A percentile compares a stretch with the other conserved stretches of the same genome.
Conservation (phyloP, 2,329 filamentous ascomycete genomes). For the Alternaria sp. region DNA sequence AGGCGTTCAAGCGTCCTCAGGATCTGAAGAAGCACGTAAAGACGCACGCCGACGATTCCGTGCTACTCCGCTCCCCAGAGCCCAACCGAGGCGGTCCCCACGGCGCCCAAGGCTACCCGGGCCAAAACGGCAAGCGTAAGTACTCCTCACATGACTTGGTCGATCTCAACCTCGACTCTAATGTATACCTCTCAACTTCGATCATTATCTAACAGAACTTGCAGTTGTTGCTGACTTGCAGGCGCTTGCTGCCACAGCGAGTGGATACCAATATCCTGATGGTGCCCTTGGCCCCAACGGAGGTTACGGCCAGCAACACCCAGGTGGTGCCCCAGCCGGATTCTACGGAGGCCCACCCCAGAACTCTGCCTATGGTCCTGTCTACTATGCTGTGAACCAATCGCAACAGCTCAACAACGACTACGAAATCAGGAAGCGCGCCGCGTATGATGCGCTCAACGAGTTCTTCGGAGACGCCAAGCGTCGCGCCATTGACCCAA, state of each 20-base stretch:
- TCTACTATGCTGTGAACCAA: conserved; percentile 77
- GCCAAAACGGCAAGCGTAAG: conserved; percentile 51
- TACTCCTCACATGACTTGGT: conserved; percentile 13
- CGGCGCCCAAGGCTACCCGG: conserved; percentile 44
- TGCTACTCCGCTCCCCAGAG: conserved; percentile 70
- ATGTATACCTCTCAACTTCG: conserved; percentile 18
- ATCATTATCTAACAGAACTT: conserved; percentile 43
- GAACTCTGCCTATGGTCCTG: conserved; percentile 66
- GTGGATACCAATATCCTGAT: conserved; percentile 57
- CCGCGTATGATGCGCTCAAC: conserved; percentile 82
- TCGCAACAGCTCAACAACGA: conserved; percentile 71
- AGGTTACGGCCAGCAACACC: conserved; percentile 59
- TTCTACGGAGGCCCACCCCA: conserved; percentile 63
- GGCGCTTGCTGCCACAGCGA: conserved; percentile 57
- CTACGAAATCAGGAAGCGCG: conserved; percentile 78
- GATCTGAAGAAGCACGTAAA: conserved; percentile 99
- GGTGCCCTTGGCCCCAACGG: conserved; percentile 44
- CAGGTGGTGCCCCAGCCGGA: conserved; percentile 53
- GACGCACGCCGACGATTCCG: conserved; percentile 95
- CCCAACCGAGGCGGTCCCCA: conserved; percentile 57
- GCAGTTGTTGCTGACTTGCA: conserved; percentile 56
- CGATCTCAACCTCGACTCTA: background rate
- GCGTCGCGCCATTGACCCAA: conserved; percentile 86
- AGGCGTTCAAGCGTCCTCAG: conserved; percentile 98
- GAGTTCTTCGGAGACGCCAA: conserved; percentile 95